Evolutionary conservation across 2,329 filamentous ascomycete genomes (phyloP), one percentile per base, ranked within the genome.

Genomic region (Aspergillus phoenicis): DNA sequence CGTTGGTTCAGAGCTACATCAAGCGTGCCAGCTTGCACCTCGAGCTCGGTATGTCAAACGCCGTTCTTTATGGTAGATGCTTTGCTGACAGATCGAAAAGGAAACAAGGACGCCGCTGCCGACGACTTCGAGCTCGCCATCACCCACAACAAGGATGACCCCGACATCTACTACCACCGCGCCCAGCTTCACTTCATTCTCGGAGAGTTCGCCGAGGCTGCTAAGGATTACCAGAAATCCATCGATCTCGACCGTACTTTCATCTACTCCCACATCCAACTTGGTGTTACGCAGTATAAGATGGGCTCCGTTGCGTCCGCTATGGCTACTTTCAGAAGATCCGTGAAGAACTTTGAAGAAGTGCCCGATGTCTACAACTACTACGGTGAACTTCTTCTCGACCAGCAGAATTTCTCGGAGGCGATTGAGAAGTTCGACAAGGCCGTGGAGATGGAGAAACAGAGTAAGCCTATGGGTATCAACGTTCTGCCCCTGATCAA

Each of bases 331-430:
- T 98, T 99, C 88, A 88, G 94, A 70, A 87, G 93, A 65, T 97
- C 93, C 79, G 93, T 97, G 78, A 99, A 98, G 89, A 97, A 97
- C 81, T 99, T 99, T 75, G 91, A 93, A 73, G 91, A 94, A 75
- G 91, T 96, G 10, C 93, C 94, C 5, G 95, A 99, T 74, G 95
- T 98, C 43, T 99, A 98, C 85, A 99, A 99, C 85, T 99, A 99
- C 86, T 98, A 97, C 73, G 95, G 95, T 72, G 95, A 99, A 82
- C 85, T 99, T 59, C 85, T 99, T 60, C 88, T 99, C 57, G 95
- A 99, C 82, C 95, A 98, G 83, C 89, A 92, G 79, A 97, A 97
- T 79, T 98, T 89, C 80, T 84, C 91, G 61, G 94, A 99, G 77
- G 95, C 95, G 26, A 93, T 99, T 65, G 91, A 97, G 81, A 97